Evolutionary conservation across 164 flowering plant genomes (phyloP).

Genomic region (Berberis vulgaris): DNA sequence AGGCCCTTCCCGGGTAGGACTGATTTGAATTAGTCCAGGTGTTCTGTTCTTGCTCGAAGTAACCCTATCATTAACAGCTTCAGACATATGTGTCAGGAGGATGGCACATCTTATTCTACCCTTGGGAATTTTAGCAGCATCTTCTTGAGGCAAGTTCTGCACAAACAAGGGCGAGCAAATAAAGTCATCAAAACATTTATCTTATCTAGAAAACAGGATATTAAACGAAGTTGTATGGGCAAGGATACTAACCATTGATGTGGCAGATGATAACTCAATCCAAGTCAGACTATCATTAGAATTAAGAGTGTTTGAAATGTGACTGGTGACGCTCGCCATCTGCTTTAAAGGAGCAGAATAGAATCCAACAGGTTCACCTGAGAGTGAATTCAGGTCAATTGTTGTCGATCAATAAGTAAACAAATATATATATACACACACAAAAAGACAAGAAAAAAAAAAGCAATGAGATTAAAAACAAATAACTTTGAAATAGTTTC

Average conservation of each 20-base stretch:
- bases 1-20: slow-evolving; percentile 80
- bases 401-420: too few relatives aligned
- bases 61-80: slow-evolving; percentile 27
- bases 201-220: neutral
- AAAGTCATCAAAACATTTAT: neutral
- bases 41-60: slow-evolving; percentile 18
- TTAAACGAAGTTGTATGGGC: neutral
- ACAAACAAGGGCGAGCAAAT: neutral
- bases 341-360: slow-evolving; percentile 56
- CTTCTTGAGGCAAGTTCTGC: slow-evolving; percentile 26
- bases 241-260: slow-evolving; percentile 28
- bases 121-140: slow-evolving; percentile 11
- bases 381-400: neutral
- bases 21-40: slow-evolving; percentile 75
- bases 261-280: slow-evolving; percentile 49
- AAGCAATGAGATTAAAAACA: too few relatives aligned
- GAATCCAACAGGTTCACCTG: slow-evolving; percentile 70
- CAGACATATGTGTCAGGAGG: slow-evolving; percentile 36
- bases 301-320: slow-evolving; percentile 20
- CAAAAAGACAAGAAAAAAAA: too few relatives aligned
- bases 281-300: slow-evolving; percentile 31
- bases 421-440: too few relatives aligned
- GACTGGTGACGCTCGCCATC: slow-evolving; percentile 28
- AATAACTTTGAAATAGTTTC: too few relatives aligned
- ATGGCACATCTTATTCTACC: slow-evolving; percentile 64